Conservation (phyloP, 2,329 filamentous ascomycete genomes). For the Passalora sequoiae region DNA sequence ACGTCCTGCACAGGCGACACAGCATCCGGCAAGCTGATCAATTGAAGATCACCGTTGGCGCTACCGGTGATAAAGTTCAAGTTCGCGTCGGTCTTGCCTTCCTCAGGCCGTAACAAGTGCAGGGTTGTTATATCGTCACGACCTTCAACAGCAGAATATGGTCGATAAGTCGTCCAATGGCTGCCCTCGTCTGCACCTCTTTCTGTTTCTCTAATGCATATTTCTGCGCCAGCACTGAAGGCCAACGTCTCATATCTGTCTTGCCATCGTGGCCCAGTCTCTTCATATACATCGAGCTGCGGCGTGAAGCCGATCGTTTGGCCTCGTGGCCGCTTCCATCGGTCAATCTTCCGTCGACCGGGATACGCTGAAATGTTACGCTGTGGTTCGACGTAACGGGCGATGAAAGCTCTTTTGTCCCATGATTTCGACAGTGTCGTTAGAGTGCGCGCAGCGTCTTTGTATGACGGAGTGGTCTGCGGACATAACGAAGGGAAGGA, state of each 20-base stretch:
- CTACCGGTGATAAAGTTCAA: conserved; percentile 52
- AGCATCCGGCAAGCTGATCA: conserved; percentile 29
- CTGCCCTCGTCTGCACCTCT: conserved; percentile 20
- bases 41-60: conserved; percentile 49
- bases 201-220: conserved; percentile 47
- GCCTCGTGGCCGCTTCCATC: conserved; percentile 41
- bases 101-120: conserved; percentile 43
- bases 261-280: conserved; percentile 37
- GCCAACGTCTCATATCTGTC: conserved; percentile 53
- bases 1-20: conserved; percentile 19
- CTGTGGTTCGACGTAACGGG: conserved; percentile 47
- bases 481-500: conserved; percentile 42
- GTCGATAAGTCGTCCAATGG: conserved; percentile 50
- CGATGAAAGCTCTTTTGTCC: conserved; percentile 52
- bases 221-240: conserved; percentile 56
- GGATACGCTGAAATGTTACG: conserved; percentile 33
- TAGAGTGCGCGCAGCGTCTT: conserved; percentile 50
- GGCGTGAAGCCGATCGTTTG: conserved; percentile 58
- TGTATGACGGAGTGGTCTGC: conserved; percentile 39
- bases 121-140: conserved; percentile 57
- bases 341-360: conserved; percentile 23
- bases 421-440: conserved; percentile 54
- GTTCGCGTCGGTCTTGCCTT: conserved; percentile 25
- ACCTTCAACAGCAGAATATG: conserved; percentile 47
- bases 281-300: conserved; percentile 30